Base-by-base conservation (phyloP, 768 basidiomycete species). In the Psilocybe sp. region DNA sequence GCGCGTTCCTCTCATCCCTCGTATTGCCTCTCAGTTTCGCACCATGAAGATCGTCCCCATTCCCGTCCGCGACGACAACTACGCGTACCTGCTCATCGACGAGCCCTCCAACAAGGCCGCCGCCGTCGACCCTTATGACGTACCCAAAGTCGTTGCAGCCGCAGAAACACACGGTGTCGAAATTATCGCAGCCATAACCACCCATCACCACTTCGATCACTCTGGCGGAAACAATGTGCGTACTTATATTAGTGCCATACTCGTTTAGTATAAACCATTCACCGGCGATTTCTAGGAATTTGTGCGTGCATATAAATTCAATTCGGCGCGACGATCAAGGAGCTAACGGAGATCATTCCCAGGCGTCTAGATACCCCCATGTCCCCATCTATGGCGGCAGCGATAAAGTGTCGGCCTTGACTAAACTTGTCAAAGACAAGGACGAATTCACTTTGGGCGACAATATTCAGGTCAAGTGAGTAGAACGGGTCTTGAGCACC, bases 151-250 rank as follows among this genome's bases (percentile, higher is more conserved):
- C 3, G 62, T 74, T 33, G 78, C 73, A 0, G 81, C 79, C 1
- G 92, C 89, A 2, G 68, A 82, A 38, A 67, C 71, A 9, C 77
- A 80, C 35, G 82, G 72, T 5, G 86, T 92, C 19, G 64, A 77
- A 40, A 76, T 94, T 49, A 75, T 89, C 33, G 85, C 88, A 36
- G 78, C 72, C 18, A 76, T 98, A 57, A 97, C 92, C 11, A 98
- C 96, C 2, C 96, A 97, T 68, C 92, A 94, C 66, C 95, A 97
- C 66, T 60, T 76, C 55, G 95, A 98, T 70, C 93, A 94, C 65
- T 86, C 84, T 56, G 91, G 90, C 15, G 93, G 93, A 32, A 96
- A 95, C 67, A 64, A 82, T 71, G 90, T 91, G 49, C 23, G 57
- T 54, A 33, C 23, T 28, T 33, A 16, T 47, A 47, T 33, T 34